Base-by-base conservation (phyloP, 306 rosid genomes). In the Sicyos baderoa region DNA sequence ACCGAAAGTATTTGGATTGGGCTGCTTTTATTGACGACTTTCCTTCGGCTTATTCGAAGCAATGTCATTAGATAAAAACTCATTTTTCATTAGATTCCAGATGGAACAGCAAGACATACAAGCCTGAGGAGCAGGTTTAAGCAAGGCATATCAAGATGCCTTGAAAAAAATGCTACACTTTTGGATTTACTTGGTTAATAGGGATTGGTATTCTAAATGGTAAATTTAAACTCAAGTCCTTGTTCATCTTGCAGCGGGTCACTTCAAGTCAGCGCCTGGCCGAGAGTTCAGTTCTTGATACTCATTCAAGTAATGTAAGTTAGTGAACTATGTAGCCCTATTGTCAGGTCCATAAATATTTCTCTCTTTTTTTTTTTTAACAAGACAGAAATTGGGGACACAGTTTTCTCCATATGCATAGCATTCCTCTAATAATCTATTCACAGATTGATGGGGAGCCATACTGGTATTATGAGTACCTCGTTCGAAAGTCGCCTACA, bases 261-360 rank as follows among this genome's bases (percentile, higher is more conserved):
- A 93, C 99, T 72, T 86, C 99, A 67, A 83, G 84, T 70, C 96
- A 93, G 81, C 94, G 97, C 69, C 74, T 86, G 81, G 86, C 88
- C 29, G 97, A 90, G 87, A 93, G 99, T 84, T 88, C 97, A 70
- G 95, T 93, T 81, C 89, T 93, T 54, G 95, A 93, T 83, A 76
- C 94, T 72, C 96, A 88, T 83, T 68, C 90, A 19, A 56, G 74
- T 76, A 89, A 86, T 78, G 99, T 93, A 83, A 79, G 94, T 68
- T 29, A 40, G 25, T 35, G 45, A 40, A 40, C 45, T 42, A 13
- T 21, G 4, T 21, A 6, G 40, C 15, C 35, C 40, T 37, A 37
- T 37, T 19, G 6, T 29, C 8, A 25, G 45, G 15, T 59, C 70
- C 9, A 17, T 29, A 19, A 9, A 42, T 44, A 6, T 64, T 42